These are phyloP conservation scores for Eragrostis nindensis DNA, from an alignment of 176 grass and related monocot species.

Conservation along the genomic window DNA sequence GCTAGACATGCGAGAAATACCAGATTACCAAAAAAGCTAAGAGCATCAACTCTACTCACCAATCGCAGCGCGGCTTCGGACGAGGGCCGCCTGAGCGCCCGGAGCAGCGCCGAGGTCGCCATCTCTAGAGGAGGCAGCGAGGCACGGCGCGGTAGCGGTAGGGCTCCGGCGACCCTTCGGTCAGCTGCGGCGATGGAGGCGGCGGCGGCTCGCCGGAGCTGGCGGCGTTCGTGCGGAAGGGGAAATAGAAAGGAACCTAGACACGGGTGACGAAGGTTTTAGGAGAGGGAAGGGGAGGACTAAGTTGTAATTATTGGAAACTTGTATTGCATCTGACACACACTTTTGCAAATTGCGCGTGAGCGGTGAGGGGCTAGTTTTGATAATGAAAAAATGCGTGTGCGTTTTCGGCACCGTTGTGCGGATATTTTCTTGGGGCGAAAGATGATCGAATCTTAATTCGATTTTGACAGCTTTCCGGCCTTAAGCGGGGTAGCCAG, in stretches of 20 bases:
- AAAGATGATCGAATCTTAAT: conserved; percentile 9
- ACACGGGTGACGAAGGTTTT: too few relatives aligned
- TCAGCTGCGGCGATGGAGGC: not conserved
- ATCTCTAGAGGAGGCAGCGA: conserved; percentile 20
- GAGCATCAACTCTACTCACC: conserved; percentile 32
- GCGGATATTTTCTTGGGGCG: conserved; percentile 14
- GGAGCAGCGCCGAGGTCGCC: conserved; percentile 56
- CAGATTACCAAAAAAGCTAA: not conserved
- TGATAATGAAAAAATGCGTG: not conserved
- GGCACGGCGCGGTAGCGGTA: not conserved
- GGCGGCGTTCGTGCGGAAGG: not conserved
- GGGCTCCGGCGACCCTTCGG: not conserved
- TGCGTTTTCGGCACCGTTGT: not conserved
- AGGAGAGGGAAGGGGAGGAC: not conserved
- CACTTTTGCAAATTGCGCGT: not conserved
- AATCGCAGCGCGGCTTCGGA: conserved; percentile 46
- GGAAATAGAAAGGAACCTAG: not conserved
- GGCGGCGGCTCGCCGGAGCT: not conserved
- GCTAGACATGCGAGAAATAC: not conserved
- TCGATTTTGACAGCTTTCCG: not conserved
- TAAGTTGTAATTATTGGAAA: not conserved
- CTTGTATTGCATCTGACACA: not conserved
- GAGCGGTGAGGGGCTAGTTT: not conserved
- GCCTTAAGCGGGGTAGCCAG: not conserved
- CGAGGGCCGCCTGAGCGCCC: conserved; percentile 55